phyloP scores from a whole-genome alignment of 1,139 yeast genomes.

The Debaryomycetaceae sp. region DNA sequence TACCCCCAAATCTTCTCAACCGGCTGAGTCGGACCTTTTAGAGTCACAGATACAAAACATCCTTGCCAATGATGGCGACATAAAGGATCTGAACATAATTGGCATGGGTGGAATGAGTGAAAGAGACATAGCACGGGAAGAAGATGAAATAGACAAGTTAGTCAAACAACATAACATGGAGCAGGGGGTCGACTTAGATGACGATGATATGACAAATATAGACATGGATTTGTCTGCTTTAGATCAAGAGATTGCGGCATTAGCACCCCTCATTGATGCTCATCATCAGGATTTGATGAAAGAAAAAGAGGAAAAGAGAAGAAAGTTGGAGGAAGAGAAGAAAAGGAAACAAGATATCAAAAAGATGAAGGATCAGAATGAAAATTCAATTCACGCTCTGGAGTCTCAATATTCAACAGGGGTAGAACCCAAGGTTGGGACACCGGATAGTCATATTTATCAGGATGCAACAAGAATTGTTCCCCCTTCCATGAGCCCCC shows the following conservation, averaged over 20 bases:
- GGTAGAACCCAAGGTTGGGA: not conserved
- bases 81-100: conserved; percentile 33
- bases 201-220: conserved; percentile 12
- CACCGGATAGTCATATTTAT: not conserved
- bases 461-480: not conserved
- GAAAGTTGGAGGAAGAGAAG: conserved; percentile 21
- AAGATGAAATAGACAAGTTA: conserved; percentile 35
- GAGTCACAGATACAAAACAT: conserved; percentile 5
- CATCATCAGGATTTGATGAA: conserved; percentile 28
- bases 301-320: conserved; percentile 21
- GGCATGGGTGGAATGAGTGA: conserved; percentile 35
- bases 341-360: conserved; percentile 16
- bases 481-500: not conserved
- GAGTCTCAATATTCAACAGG: not conserved
- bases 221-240: conserved; percentile 29
- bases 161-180: conserved; percentile 34
- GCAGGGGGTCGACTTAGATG: conserved; percentile 30
- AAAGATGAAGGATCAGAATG: conserved; percentile 1
- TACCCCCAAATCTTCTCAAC: not conserved
- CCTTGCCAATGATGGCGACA: conserved; percentile 24
- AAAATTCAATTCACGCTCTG: not conserved
- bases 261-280: conserved; percentile 38
- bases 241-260: conserved; percentile 40
- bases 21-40: not conserved
- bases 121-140: conserved; percentile 31